These are phyloP conservation scores for Aspergillus homomorphus DNA, from an alignment of 495 filamentous ascomycete genomes.

Conservation along the genomic window DNA sequence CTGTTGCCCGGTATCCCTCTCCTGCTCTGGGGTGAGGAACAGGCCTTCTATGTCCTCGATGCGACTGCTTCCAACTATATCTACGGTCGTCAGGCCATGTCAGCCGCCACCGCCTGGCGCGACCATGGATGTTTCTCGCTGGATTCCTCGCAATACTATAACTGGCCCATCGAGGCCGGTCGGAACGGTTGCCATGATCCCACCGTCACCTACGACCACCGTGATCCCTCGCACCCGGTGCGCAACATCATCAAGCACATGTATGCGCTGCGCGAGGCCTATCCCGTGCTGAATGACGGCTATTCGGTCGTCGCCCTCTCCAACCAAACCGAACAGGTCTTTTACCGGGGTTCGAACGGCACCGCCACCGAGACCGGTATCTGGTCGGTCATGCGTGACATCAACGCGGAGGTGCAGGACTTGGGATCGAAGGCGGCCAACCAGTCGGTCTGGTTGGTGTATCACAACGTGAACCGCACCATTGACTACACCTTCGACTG, in stretches of 20 bases:
- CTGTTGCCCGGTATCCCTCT: constrained; percentile 64
- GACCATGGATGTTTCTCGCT: constrained; percentile 65
- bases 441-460: constrained; percentile 62
- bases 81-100: constrained; percentile 66
- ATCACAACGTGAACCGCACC: constrained; percentile 55
- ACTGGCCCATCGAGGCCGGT: constrained; percentile 56
- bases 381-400: constrained; percentile 61
- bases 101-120: constrained; percentile 63
- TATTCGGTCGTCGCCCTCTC: constrained; percentile 54
- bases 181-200: constrained; percentile 59
- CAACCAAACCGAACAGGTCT: constrained; percentile 51
- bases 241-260: constrained; percentile 65
- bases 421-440: constrained; percentile 44
- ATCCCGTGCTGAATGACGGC: constrained; percentile 62
- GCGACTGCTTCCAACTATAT: constrained; percentile 67
- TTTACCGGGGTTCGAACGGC: constrained; percentile 50
- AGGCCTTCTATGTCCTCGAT: constrained; percentile 65
- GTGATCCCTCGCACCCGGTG: constrained; percentile 64
- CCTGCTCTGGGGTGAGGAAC: constrained; percentile 67
- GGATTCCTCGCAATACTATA: constrained; percentile 52
- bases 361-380: constrained; percentile 61
- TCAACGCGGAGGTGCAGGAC: constrained; percentile 50
- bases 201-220: constrained; percentile 58
- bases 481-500: constrained; percentile 60
- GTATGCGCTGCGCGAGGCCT: constrained; percentile 58